phyloP scores from a whole-genome alignment of 2,329 filamentous ascomycete genomes.

The Claviceps cyperi region DNA sequence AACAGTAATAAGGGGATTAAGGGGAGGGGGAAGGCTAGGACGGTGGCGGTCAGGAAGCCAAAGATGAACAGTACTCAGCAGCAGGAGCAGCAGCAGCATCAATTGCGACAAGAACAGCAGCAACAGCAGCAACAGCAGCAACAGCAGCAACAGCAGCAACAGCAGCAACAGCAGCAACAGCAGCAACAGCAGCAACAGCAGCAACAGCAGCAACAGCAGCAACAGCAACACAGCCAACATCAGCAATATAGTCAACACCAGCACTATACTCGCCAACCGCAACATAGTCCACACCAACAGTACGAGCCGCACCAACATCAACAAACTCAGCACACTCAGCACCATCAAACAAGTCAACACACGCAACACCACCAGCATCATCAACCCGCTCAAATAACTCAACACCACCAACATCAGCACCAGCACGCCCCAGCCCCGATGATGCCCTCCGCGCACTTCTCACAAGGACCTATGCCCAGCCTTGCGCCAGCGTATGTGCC shows the following conservation, averaged over 20 bases:
- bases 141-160: neutral
- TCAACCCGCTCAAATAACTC: neutral
- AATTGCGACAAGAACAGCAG: too few relatives aligned
- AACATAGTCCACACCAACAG: neutral
- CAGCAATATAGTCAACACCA: neutral
- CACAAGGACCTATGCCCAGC: conserved; percentile 13
- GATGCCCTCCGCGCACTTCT: conserved; percentile 11
- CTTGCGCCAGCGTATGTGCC: conserved; percentile 18
- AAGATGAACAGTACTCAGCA: conserved; percentile 12
- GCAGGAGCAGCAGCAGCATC: neutral
- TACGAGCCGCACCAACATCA: neutral
- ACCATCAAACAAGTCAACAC: neutral
- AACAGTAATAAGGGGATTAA: conserved; percentile 98
- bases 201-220: neutral
- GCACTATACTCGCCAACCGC: neutral
- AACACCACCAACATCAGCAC: neutral
- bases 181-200: neutral
- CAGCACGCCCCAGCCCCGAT: conserved; percentile 12
- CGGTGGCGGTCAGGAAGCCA: conserved; percentile 31
- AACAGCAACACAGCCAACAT: neutral
- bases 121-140: neutral
- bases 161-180: neutral
- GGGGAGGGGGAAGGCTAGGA: conserved; percentile 75
- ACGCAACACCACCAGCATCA: neutral
- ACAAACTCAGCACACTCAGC: neutral